Percentiles rank a stretch among this genome's conserved stretches.
Conservation (phyloP, 164 flowering plant species). For the Protea cynaroides region DNA sequence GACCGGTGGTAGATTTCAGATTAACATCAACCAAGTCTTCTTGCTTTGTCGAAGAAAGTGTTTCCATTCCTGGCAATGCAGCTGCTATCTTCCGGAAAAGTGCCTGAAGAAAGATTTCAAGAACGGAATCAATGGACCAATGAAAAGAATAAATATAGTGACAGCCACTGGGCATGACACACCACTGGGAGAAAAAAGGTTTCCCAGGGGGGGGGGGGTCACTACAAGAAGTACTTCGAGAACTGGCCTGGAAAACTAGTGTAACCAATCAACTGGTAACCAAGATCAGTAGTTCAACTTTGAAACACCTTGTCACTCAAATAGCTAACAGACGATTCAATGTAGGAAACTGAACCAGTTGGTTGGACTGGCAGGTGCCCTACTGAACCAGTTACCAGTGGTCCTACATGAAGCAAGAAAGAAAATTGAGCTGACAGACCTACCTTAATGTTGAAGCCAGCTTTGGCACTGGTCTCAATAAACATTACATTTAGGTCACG, state of each 20-base stretch:
- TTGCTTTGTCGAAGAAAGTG: slow-evolving; percentile 46
- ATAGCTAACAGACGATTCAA: no score
- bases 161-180: no score
- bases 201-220: no score
- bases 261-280: background rate
- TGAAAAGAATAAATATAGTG: no score
- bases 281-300: no score
- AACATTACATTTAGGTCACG: slow-evolving; percentile 85
- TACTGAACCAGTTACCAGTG: background rate
- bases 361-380: no score
- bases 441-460: slow-evolving; percentile 90
- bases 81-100: slow-evolving; percentile 76
- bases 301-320: no score
- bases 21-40: slow-evolving; percentile 86
- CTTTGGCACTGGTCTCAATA: slow-evolving; percentile 94
- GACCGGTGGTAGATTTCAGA: slow-evolving; percentile 38
- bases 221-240: background rate
- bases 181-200: no score
- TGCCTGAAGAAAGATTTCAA: slow-evolving; percentile 36
- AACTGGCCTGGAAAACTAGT: background rate
- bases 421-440: background rate
- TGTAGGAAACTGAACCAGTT: background rate
- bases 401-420: background rate
- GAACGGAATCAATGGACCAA: background rate
- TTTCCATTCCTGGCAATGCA: slow-evolving; percentile 38